These are phyloP conservation scores for Euphrasia arctica DNA, from an alignment of 305 asterid genomes.

Conservation along the genomic window DNA sequence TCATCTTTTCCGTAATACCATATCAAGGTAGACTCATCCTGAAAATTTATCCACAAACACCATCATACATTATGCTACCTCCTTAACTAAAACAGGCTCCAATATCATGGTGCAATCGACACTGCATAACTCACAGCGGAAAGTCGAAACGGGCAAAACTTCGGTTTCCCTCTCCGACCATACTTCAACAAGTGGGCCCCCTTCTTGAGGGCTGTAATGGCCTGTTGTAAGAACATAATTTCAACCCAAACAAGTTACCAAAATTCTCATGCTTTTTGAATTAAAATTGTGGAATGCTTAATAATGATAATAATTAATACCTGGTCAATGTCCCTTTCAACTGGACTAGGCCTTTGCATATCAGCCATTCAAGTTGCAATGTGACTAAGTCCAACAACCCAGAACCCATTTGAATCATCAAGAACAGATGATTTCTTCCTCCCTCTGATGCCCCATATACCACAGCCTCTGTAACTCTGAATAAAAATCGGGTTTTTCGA, in stretches of 20 bases:
- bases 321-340: slow-evolving; percentile 82
- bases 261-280: not conserved
- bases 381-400: slow-evolving; percentile 40
- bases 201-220: slow-evolving; percentile 80
- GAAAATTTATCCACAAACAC: slow-evolving; percentile 27
- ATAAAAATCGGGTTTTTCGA: slow-evolving; percentile 27
- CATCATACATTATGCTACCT: not conserved
- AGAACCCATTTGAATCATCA: slow-evolving; percentile 75
- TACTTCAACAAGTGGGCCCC: slow-evolving; percentile 91
- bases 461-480: slow-evolving; percentile 26
- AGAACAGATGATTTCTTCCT: slow-evolving; percentile 28
- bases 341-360: slow-evolving; percentile 60
- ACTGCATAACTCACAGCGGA: slow-evolving; percentile 52
- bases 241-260: slow-evolving; percentile 13
- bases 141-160: slow-evolving; percentile 91
- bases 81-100: too few species aligned
- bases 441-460: slow-evolving; percentile 49
- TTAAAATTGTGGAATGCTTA: too few species aligned
- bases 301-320: too few species aligned
- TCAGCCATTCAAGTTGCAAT: slow-evolving; percentile 92
- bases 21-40: slow-evolving; percentile 85
- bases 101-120: not conserved
- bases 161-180: slow-evolving; percentile 94
- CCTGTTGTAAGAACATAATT: slow-evolving; percentile 41
- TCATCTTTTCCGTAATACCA: slow-evolving; percentile 90